Evolutionary conservation across 148 eudicot genomes (phyloP).

Genomic region (Rhododendron williamsianum): DNA sequence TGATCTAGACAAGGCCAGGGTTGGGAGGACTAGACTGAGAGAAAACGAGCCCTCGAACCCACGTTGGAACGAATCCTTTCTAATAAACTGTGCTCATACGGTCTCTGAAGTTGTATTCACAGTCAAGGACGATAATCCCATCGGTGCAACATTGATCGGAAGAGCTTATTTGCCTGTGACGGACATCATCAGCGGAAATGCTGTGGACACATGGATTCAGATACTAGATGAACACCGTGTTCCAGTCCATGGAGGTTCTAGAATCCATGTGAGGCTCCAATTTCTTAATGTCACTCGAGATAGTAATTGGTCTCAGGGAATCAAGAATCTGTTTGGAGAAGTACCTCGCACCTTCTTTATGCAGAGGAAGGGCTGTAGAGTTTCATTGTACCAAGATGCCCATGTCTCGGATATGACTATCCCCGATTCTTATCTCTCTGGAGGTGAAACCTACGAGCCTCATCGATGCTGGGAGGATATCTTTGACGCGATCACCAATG

Average conservation of each 20-base stretch:
- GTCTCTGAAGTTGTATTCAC: slow-evolving; percentile 32
- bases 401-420: slow-evolving; percentile 26
- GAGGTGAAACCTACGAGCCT: slow-evolving; percentile 26
- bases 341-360: slow-evolving; percentile 36
- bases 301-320: slow-evolving; percentile 26
- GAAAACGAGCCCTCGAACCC: slow-evolving; percentile 18
- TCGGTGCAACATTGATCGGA: slow-evolving; percentile 31
- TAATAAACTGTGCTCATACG: slow-evolving; percentile 37
- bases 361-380: slow-evolving; percentile 28
- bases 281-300: slow-evolving; percentile 26
- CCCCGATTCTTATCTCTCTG: slow-evolving; percentile 15
- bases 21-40: slow-evolving; percentile 30
- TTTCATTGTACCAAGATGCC: slow-evolving; percentile 35
- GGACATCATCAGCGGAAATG: slow-evolving; percentile 17
- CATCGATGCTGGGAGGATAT: slow-evolving; percentile 40
- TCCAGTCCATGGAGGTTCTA: slow-evolving; percentile 23
- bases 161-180: slow-evolving; percentile 30
- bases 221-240: slow-evolving; percentile 13
- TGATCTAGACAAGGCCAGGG: slow-evolving; percentile 32
- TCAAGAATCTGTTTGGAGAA: slow-evolving; percentile 23
- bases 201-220: slow-evolving; percentile 18
- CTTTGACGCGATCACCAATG: slow-evolving; percentile 31
- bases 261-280: slow-evolving; percentile 27
- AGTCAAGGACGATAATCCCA: slow-evolving; percentile 27
- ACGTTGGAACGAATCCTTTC: slow-evolving; percentile 34